phyloP scores from a whole-genome alignment of 257 asterid species.

The Solanum tarapatanum region DNA sequence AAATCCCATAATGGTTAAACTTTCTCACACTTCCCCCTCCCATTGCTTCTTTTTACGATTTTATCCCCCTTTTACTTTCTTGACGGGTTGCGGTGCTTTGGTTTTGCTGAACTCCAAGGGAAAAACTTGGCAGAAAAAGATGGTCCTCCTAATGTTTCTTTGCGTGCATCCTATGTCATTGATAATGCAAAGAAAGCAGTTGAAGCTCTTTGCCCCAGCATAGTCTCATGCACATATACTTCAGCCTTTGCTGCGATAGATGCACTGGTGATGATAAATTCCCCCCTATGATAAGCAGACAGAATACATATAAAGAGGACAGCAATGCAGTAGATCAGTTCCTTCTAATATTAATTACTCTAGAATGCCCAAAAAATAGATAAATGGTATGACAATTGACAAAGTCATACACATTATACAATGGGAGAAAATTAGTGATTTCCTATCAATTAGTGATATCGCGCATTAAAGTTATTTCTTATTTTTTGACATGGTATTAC shows the following conservation, averaged over 20 bases:
- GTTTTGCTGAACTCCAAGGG: slow-evolving; percentile 8
- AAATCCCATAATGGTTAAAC: neutral
- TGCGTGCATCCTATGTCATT: slow-evolving; percentile 7
- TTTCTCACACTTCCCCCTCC: neutral
- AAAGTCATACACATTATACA: neutral
- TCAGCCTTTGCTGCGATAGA: slow-evolving; percentile 66
- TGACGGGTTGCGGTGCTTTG: slow-evolving; percentile 10
- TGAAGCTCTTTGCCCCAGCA: slow-evolving; percentile 45
- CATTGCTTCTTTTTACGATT: neutral
- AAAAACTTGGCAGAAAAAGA: slow-evolving; percentile 10
- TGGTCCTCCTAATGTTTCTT: slow-evolving; percentile 14
- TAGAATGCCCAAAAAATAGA: neutral
- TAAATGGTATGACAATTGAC: neutral
- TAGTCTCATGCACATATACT: slow-evolving; percentile 61
- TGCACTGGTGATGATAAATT: slow-evolving; percentile 38
- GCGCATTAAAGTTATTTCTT: neutral
- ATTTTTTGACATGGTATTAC: neutral
- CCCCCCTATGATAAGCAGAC: neutral
- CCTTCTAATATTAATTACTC: neutral
- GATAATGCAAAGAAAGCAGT: slow-evolving; percentile 26
- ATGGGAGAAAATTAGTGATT: neutral
- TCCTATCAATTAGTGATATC: neutral
- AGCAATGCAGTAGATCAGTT: neutral
- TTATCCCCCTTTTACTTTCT: neutral
- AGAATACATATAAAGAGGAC: neutral